Base-by-base conservation (phyloP, 768 basidiomycete species). In the Austroboletus eburneus region DNA sequence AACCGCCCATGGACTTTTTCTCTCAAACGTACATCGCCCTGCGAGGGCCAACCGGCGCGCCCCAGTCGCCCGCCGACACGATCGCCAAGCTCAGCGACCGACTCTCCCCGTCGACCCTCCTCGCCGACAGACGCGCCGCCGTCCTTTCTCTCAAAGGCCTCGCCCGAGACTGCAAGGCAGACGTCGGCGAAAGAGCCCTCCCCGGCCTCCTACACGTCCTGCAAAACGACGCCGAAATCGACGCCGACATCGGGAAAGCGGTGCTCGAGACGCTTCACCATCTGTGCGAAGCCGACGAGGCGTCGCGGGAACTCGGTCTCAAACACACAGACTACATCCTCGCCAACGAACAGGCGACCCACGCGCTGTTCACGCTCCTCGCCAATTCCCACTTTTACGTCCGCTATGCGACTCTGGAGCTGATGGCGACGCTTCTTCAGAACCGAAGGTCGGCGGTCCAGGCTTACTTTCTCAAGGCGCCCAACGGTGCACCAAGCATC, bases 131-230 rank as follows among this genome's bases (percentile, higher is more conserved):
- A 57, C 79, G 91, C 48, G 95, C 95, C 22, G 87, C 95, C 0
- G 86, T 99, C n/a, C 72, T 96, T 43, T 81, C 91, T 1, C 77
- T 99, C 54, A 98, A 98, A 64, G 95, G 94, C 18, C 82, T 98
- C 43, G 74, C 85, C 38, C 79, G 93, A 48, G 94, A 96, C 66
- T 91, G 87, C 73, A 94, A 88, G 64, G 75, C 83, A 49, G 91
- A 96, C 48, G 88, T 97, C 18, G 93, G 91, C 14, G 75, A 80
- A 50, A 75, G 76, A 39, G 87, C 91, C 1, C 73, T 98, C 8
- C 69, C 77, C 9, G 86, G 89, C 4, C 78, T 98, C 16, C 62
- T 96, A 4, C 83, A 86, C 23, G 86, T 91, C 25, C 72, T 97
- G 25, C 77, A 85, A 58, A 87, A 87, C 49, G 94, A 97, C 62